Base-by-base conservation (phyloP, 768 basidiomycete genomes). In the Amyloporia xantha region DNA sequence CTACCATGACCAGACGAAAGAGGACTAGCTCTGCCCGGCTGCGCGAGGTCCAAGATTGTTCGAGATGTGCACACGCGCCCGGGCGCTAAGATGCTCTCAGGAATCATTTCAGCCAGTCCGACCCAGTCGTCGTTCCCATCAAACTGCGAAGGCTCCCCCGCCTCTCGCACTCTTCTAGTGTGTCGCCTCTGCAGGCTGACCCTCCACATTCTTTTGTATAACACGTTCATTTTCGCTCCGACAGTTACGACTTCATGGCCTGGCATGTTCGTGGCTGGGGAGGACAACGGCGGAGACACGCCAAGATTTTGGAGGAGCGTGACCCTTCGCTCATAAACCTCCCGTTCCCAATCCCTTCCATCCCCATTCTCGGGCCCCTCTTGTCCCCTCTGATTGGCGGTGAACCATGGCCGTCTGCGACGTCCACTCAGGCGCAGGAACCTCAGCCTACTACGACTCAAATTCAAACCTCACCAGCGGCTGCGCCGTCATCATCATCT, bases 321-420 rank as follows among this genome's bases (percentile, higher is more conserved):
- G 63, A 65, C 15, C 71, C 73, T 28, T 53, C 64, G 2, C 69
- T 71, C 52, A 60, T 72, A 35, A 65, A 66, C 28, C 56, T 72
- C 2, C 63, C 71, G 26, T 52, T 71, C 21, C 63, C 63, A 70
- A 39, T 72, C 20, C 71, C 72, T 12, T 66, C 71, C 6, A 57
- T 76, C 30, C 72, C 76, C 2, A 25, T 78, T 15, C 44, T 71
- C 30, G 62, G 52, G 19, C 60, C 71, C 20, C 23, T 76, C 26
- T 33, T 74, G 19, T 58, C 59, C 10, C 57, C 58, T 5, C 43
- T 62, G 49, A 56, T 66, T 21, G 59, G 37, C 33, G 62, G 58
- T 20, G 10, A 27, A 30, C 33, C 33, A 9, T 45, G 44, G 47
- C 36, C 21, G 33, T 15, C 40, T 19, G 23, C 33, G 21, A 45